Conservation (phyloP, 768 basidiomycete genomes). For the Mrakia frigida region DNA sequence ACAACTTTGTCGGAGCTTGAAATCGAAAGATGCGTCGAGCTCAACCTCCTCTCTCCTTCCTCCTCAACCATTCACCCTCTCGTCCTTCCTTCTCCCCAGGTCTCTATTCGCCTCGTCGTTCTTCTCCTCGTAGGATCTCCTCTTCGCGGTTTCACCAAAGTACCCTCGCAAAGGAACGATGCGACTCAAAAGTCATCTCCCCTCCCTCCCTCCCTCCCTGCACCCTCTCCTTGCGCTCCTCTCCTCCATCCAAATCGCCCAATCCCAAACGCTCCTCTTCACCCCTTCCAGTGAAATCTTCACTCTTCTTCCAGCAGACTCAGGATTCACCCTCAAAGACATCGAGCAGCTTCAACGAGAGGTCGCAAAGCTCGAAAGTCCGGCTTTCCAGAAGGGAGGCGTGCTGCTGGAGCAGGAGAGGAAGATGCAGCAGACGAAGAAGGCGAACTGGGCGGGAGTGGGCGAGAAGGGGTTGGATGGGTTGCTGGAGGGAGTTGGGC, state of each 20-base stretch:
- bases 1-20: not conserved
- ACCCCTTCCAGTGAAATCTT: not conserved
- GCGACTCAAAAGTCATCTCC: constrained; percentile 87
- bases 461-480: constrained; percentile 6
- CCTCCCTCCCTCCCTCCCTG: constrained; percentile 54
- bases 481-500: not conserved
- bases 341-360: constrained; percentile 5
- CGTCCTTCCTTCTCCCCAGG: no score
- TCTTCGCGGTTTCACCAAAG: no score
- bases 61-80: not conserved
- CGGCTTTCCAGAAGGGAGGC: not conserved
- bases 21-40: not conserved
- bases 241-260: not conserved
- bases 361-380: not conserved
- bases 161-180: no score
- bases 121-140: no score
- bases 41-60: not conserved
- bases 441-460: not conserved
- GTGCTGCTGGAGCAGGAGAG: not conserved
- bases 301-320: not conserved
- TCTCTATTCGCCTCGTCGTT: no score
- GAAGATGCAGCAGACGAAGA: not conserved
- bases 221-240: not conserved
- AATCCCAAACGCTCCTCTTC: not conserved
- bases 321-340: not conserved